A percentile compares a stretch with the other conserved stretches of the same genome.
phyloP scores from a whole-genome alignment of 2,329 filamentous ascomycete genomes.

The Nemania sp. region DNA sequence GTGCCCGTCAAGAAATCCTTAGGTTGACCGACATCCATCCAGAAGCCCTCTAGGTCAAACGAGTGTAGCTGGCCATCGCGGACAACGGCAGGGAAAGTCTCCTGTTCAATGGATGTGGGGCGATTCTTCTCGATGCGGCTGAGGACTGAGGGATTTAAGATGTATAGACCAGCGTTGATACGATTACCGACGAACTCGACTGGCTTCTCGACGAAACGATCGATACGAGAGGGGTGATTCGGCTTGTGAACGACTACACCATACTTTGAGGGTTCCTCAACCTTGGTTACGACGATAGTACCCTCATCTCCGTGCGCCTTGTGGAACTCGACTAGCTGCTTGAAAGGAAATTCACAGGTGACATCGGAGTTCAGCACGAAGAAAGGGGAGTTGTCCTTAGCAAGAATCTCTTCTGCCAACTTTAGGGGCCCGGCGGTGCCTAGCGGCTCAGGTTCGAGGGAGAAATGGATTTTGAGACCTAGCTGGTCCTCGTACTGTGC shows the following conservation, averaged over 20 bases:
- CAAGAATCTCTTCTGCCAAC: constrained; percentile 90
- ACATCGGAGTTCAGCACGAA: constrained; percentile 99
- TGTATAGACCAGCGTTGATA: constrained; percentile 99
- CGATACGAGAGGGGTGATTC: constrained; percentile 88
- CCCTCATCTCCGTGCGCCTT: constrained; percentile 93
- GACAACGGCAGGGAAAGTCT: constrained; percentile 96
- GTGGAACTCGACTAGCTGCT: constrained; percentile 91
- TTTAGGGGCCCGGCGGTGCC: constrained; percentile 96
- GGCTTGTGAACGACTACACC: constrained; percentile 98
- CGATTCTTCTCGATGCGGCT: constrained; percentile 89
- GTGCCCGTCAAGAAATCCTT: constrained; percentile 98
- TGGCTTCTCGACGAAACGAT: constrained; percentile 99
- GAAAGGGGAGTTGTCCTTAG: constrained; percentile 93
- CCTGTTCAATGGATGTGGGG: constrained; percentile 97
- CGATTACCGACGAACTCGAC: constrained; percentile 98
- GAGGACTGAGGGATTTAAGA: constrained; percentile 92
- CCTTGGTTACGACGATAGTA: constrained; percentile 98
- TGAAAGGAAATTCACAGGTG: constrained; percentile 97
- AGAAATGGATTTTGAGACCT: constrained; percentile 96
- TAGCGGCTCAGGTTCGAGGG: constrained; percentile 93
- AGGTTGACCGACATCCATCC: constrained; percentile 99
- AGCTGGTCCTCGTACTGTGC: constrained; percentile 87
- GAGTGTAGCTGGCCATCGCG: constrained; percentile 92
- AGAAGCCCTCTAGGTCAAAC: constrained; percentile 96
- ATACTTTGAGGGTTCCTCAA: constrained; percentile 98